These are phyloP conservation scores for Paxillus ammoniavirescens DNA, from an alignment of 768 basidiomycete genomes.

Conservation along the genomic window DNA sequence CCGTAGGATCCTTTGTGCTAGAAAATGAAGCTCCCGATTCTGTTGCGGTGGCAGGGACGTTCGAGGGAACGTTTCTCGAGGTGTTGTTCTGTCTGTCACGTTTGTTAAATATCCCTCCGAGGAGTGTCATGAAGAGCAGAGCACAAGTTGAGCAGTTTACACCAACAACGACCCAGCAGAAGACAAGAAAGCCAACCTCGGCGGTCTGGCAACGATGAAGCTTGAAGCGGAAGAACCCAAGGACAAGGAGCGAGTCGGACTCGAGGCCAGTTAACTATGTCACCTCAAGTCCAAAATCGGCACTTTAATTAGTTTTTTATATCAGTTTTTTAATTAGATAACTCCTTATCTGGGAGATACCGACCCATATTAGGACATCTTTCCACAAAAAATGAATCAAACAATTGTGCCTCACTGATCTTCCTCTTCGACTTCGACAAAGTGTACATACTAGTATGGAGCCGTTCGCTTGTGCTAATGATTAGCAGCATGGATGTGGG, in stretches of 20 bases:
- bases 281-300: neutral
- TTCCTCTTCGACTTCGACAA: neutral
- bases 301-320: neutral
- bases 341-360: constrained; percentile 3
- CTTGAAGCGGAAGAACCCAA: neutral
- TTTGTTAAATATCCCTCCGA: constrained; percentile 28
- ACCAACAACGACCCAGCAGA: constrained; percentile 7
- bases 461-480: no score
- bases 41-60: neutral
- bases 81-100: constrained; percentile 14
- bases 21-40: constrained; percentile 15
- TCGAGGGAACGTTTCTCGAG: constrained; percentile 2
- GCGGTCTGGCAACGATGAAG: neutral
- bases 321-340: neutral
- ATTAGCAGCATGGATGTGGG: neutral
- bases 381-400: neutral
- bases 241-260: neutral
- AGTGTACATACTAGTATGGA: no score
- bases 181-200: constrained; percentile 14
- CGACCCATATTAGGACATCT: neutral
- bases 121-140: constrained; percentile 24
- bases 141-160: constrained; percentile 7
- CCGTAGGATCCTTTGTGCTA: constrained; percentile 23
- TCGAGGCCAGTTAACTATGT: neutral
- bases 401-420: neutral